phyloP scores from a whole-genome alignment of 768 basidiomycete genomes.

The Trametes punicea region DNA sequence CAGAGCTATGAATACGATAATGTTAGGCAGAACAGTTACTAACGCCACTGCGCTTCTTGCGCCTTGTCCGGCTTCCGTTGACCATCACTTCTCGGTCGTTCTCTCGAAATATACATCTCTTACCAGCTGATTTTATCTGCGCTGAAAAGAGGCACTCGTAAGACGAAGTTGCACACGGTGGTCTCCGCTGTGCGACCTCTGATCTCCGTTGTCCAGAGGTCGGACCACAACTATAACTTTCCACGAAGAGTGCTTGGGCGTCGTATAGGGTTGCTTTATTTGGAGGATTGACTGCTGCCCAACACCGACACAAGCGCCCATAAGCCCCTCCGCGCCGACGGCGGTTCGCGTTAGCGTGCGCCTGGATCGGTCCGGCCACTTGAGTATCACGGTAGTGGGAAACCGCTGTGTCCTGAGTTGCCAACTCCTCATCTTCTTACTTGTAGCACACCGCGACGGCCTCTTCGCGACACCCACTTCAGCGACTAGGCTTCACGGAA shows the following conservation, averaged over 20 bases:
- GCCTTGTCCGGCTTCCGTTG: too few relatives aligned
- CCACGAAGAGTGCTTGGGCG: too few relatives aligned
- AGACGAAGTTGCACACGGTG: too few relatives aligned
- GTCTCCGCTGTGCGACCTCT: too few relatives aligned
- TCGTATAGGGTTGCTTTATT: conserved; percentile 1
- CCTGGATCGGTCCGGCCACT: not conserved
- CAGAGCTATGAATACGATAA: conserved; percentile 1
- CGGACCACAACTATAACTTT: too few relatives aligned
- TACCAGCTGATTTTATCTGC: too few relatives aligned
- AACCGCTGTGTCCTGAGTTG: not conserved
- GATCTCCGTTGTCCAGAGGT: too few relatives aligned
- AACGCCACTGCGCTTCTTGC: too few relatives aligned
- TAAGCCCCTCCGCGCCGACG: not conserved
- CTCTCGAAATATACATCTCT: too few relatives aligned
- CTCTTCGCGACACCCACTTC: not conserved
- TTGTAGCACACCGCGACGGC: not conserved
- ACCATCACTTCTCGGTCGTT: too few relatives aligned
- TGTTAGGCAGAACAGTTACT: too few relatives aligned
- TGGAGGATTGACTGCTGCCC: not conserved
- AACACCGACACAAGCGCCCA: not conserved
- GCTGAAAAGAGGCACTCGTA: too few relatives aligned
- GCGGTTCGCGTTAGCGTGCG: not conserved
- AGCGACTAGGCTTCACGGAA: not conserved
- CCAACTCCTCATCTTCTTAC: not conserved
- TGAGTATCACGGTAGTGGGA: not conserved